Base-by-base conservation (phyloP, 371 early-diverging fungal genomes). In the Mortierella sp. region DNA sequence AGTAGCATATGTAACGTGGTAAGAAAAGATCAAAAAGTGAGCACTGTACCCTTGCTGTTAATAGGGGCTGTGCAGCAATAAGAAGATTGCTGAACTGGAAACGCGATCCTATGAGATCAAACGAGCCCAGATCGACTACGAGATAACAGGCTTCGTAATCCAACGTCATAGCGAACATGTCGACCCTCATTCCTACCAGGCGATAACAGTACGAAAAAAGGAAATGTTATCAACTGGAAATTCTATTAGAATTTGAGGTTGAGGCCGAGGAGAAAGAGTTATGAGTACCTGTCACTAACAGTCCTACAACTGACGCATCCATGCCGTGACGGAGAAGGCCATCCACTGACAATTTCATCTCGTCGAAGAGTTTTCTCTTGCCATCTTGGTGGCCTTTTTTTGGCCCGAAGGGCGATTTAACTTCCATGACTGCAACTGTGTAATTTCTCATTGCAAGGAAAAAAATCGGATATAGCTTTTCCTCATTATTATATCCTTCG, bases 321-420 rank as follows among this genome's bases (percentile, higher is more conserved):
- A 64, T 40, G 63, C 70, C 70, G 58, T 54, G 54, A n/a, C 64
- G 55, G 28, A 64, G 52, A 24, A 71, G 26, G 18, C 72, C 65
- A 51, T 71, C 72, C 55, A 65, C 30, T 6, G 72, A 64, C 61
- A 71, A 45, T 40, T 65, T 71, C 72, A 71, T 71, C 40, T 71
- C 58, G 65, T 71, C 72, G 24, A 28, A 65, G 1, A 71, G 61
- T 28, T 71, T 71, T 49, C 64, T 58, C 14, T 60, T 47, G 59
- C 59, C 72, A 43, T 71, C 72, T 55, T 60, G 64, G 72, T 71
- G 64, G n/a, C 52, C 52, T 58, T 26, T 40, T 22, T n/a, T 32
- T 14, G 59, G n/a, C 32, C 52, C 59, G 37, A 58, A 37, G n/a
- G 65, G 72, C 32, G 72, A 47, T 51, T 65, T 65, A 49, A 49